These are phyloP conservation scores for Sanghuangporus weigelae DNA, from an alignment of 1,284 basidiomycete species.

Conservation along the genomic window DNA sequence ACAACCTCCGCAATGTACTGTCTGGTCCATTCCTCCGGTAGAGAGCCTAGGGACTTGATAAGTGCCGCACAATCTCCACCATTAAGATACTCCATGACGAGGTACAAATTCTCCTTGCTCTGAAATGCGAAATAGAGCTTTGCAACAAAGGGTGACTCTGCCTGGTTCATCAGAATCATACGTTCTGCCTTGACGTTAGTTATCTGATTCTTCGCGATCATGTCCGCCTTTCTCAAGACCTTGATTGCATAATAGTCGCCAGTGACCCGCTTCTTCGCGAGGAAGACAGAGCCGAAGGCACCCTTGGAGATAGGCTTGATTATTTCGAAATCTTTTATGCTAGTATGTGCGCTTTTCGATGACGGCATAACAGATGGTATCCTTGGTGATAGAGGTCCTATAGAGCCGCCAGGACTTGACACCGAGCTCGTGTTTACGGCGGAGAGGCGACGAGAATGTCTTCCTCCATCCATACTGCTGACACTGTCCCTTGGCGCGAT, in stretches of 20 bases:
- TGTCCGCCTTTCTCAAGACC: slow-evolving; percentile 98
- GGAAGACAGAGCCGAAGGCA: slow-evolving; percentile 96
- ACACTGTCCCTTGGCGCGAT: slow-evolving; percentile 52
- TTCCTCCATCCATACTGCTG: slow-evolving; percentile 38
- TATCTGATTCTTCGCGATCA: slow-evolving; percentile 99
- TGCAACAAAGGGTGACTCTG: slow-evolving; percentile 98
- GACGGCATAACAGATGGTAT: slow-evolving; percentile 75
- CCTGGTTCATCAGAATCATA: slow-evolving; percentile 99
- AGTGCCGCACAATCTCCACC: slow-evolving; percentile 97
- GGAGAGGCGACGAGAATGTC: slow-evolving; percentile 63
- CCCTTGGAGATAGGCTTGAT: slow-evolving; percentile 99
- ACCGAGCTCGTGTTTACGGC: slow-evolving; percentile 57
- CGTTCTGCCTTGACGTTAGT: slow-evolving; percentile 99
- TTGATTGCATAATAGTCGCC: slow-evolving; percentile 99
- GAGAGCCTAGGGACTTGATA: slow-evolving; percentile 89
- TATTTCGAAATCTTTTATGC: slow-evolving; percentile 98
- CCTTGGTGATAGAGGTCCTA: slow-evolving; percentile 79
- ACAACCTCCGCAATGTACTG: slow-evolving; percentile 97
- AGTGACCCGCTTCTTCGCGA: slow-evolving; percentile 96
- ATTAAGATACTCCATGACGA: slow-evolving; percentile 98
- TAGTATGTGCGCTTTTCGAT: slow-evolving; percentile 78
- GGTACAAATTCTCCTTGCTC: slow-evolving; percentile 96
- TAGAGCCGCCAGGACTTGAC: slow-evolving; percentile 45
- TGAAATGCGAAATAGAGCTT: slow-evolving; percentile 99
- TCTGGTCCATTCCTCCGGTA: slow-evolving; percentile 96